Base-by-base conservation (phyloP, 2,329 filamentous ascomycete species). In the Xylaria sp. region DNA sequence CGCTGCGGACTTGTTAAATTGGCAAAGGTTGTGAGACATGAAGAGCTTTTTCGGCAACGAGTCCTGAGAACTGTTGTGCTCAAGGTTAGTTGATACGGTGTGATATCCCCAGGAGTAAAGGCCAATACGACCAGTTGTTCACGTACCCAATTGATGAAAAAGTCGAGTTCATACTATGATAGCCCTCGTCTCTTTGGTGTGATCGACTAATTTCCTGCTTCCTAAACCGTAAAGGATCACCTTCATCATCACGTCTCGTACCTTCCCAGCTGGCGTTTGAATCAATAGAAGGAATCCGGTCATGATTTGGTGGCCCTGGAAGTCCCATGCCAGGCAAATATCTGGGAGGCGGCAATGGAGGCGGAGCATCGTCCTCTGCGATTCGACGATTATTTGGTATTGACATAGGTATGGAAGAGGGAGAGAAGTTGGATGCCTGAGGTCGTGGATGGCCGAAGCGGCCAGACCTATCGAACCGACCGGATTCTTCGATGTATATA, bases 21-120 rank as follows among this genome's bases (percentile, higher is more conserved):
- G 81, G 65, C 82, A 86, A 47, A 81, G 83, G 71, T 81, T 84
- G 72, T 87, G 85, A 69, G 83, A 83, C 63, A 85, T 80, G 64
- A 86, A 84, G 59, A 87, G 84, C n/a, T 81, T 79, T 42, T 81
- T 76, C 0, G 79, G 74, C 8, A 77, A 72, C 70, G 83, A 83
- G 60, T 84, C 82, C 72, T 83, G 81, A 21, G 83, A 83, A 60
- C 84, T 81, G 57, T 48, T 25, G 16, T 16, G 27, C 37, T 13
- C 0, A 29, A 57, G n/a, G 68, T 73, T 16, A 73, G 71, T 60
- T 58, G 40, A 48, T 25, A 66, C 3, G 21, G 16, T 21, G 32
- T 25, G 18, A 62, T 3, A 65, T 54, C 23, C 18, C 60, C 25
- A 21, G 10, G 21, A 53, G 21, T 13, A 57, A 47, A 37, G 27